A percentile compares a stretch with the other conserved stretches of the same genome.
These are phyloP conservation scores for Diutina mesorugosa DNA, from an alignment of 1,139 yeast species.

Conservation along the genomic window DNA sequence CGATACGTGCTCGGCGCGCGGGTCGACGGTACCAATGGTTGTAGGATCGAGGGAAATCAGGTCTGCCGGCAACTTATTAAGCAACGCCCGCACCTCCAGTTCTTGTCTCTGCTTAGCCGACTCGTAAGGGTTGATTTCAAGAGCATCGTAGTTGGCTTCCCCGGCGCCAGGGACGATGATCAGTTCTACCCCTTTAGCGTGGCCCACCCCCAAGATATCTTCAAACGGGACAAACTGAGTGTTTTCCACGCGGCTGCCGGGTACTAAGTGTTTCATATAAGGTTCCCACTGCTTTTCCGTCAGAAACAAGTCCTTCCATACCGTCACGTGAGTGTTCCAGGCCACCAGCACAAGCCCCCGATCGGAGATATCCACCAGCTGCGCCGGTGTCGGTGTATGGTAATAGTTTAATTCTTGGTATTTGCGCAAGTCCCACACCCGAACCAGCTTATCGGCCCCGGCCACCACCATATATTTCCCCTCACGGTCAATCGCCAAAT, in stretches of 20 bases:
- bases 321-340: slow-evolving; percentile 90
- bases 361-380: slow-evolving; percentile 71
- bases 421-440: slow-evolving; percentile 89
- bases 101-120: slow-evolving; percentile 90
- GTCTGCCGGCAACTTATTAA: slow-evolving; percentile 87
- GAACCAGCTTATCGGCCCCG: slow-evolving; percentile 74
- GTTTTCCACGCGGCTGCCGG: slow-evolving; percentile 62
- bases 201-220: slow-evolving; percentile 88
- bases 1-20: slow-evolving; percentile 49
- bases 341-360: slow-evolving; percentile 78
- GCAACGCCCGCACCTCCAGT: slow-evolving; percentile 71
- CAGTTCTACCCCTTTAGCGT: slow-evolving; percentile 63
- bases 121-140: slow-evolving; percentile 88
- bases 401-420: slow-evolving; percentile 66
- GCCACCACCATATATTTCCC: slow-evolving; percentile 93
- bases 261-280: slow-evolving; percentile 80
- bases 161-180: slow-evolving; percentile 93
- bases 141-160: slow-evolving; percentile 93
- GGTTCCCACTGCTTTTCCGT: slow-evolving; percentile 55
- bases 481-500: slow-evolving; percentile 78
- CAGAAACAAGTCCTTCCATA: slow-evolving; percentile 70
- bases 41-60: slow-evolving; percentile 86
- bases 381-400: slow-evolving; percentile 77
- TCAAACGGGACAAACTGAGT: slow-evolving; percentile 84
- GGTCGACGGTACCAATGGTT: slow-evolving; percentile 75